Base-by-base conservation (phyloP, 768 basidiomycete genomes). In the Filobasidium floriforme region DNA sequence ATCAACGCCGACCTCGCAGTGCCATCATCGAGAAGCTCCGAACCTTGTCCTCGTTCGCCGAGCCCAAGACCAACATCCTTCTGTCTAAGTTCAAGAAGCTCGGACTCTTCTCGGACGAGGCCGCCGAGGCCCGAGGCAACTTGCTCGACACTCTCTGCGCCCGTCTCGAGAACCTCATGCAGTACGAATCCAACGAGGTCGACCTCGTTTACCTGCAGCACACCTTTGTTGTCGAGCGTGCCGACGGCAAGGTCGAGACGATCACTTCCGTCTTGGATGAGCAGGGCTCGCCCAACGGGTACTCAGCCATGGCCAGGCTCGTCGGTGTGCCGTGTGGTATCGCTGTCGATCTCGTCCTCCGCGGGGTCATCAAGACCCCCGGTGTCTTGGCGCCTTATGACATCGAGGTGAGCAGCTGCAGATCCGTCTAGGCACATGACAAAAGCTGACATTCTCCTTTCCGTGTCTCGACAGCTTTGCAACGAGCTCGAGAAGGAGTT, bases 121-220 rank as follows among this genome's bases (percentile, higher is more conserved):
- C 83, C 65, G 85, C 86, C 37, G 81, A 75, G 37, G 82, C 86
- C 60, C 76, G 77, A 43, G 80, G 74, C 41, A 92, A 89, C 80
- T 83, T 94, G 70, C 85, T 99, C 70, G 92, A 96, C 80, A 93
- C 96, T 3, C 87, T 99, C 67, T 96, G 93, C 77, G 89, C 85
- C 1, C 86, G 84, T 24, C 84, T 99, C 59, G 93, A 99, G 82
- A 85, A 82, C 67, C 84, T 94, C 77, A 96, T 97, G 90, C 85
- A 87, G 79, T 97, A 94, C 80, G 89, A 87, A 69, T 80, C 82
- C 57, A 90, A 90, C 69, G 92, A 98, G 80, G 87, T 90, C 12
- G 94, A 99, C 79, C 85, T 98, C 68, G 90, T 99, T 67, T 90
- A 98, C 87, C 86, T 99, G 62, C 94, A 97, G 81, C 94, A 99